These are phyloP conservation scores for Macroventuria anomochaeta DNA, from an alignment of 2,329 filamentous ascomycete genomes.

Conservation along the genomic window DNA sequence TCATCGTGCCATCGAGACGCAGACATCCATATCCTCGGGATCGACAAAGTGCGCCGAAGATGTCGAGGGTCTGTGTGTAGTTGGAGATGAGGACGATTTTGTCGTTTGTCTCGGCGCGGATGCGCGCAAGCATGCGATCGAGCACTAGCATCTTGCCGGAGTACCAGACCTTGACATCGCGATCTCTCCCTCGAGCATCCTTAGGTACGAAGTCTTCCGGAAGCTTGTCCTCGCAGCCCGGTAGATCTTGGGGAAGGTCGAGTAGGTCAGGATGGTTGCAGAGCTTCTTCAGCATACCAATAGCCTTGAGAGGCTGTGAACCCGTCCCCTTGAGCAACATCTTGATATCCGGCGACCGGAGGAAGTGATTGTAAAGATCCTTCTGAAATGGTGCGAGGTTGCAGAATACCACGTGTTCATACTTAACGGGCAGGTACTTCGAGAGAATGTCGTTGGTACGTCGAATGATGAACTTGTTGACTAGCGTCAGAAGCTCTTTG, in stretches of 20 bases:
- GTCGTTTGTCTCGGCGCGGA: conserved; percentile 95
- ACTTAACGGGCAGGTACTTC: conserved; percentile 97
- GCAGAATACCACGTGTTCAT: conserved; percentile 99
- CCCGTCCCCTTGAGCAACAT: conserved; percentile 90
- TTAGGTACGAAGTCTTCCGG: conserved; percentile 90
- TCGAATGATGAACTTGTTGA: conserved; percentile 98
- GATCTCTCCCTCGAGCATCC: conserved; percentile 84
- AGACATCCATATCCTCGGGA: conserved; percentile 82
- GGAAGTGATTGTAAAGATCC: conserved; percentile 95
- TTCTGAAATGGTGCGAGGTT: conserved; percentile 91
- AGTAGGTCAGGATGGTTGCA: conserved; percentile 97
- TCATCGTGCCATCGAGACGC: conserved; percentile 95
- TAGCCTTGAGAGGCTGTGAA: conserved; percentile 94
- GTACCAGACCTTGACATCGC: conserved; percentile 93
- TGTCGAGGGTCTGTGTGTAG: conserved; percentile 93
- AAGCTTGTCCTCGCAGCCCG: conserved; percentile 80
- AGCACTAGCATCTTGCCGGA: conserved; percentile 98
- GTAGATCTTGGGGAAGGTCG: conserved; percentile 80
- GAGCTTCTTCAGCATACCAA: conserved; percentile 95
- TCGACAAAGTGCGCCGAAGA: conserved; percentile 91
- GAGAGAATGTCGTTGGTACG: conserved; percentile 97
- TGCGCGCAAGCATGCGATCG: conserved; percentile 96
- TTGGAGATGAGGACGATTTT: conserved; percentile 99
- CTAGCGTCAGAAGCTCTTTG: conserved; percentile 77
- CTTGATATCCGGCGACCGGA: conserved; percentile 93